Evolutionary conservation across 495 filamentous ascomycete genomes (phyloP).

Genomic region (Daldinia childiae): DNA sequence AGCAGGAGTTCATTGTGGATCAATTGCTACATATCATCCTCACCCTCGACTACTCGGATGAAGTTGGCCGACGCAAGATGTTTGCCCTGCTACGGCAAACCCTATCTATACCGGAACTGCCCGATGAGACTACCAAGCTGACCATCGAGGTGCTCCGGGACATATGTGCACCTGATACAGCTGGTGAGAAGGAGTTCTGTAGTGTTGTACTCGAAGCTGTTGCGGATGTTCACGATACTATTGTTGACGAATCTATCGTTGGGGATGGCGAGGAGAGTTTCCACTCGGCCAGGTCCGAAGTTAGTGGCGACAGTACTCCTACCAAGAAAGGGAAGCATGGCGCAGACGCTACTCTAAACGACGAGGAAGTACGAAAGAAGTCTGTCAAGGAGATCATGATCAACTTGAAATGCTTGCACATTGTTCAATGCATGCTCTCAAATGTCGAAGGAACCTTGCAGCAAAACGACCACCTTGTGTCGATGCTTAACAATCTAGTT

Average conservation of each 20-base stretch:
- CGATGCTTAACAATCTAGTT: constrained; percentile 96
- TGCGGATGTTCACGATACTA: constrained; percentile 93
- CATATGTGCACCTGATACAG: constrained; percentile 78
- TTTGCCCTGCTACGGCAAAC: constrained; percentile 86
- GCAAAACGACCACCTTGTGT: constrained; percentile 84
- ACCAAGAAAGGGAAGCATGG: constrained; percentile 58
- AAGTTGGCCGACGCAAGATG: constrained; percentile 94
- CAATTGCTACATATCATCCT: constrained; percentile 92
- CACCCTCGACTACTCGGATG: constrained; percentile 93
- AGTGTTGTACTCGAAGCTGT: constrained; percentile 91
- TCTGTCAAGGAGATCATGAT: constrained; percentile 89
- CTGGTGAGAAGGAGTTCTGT: constrained; percentile 92
- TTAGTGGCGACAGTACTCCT: constrained; percentile 70
- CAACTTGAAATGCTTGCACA: constrained; percentile 98
- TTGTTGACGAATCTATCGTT: constrained; percentile 65
- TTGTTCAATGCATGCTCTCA: constrained; percentile 96
- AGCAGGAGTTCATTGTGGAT: constrained; percentile 93
- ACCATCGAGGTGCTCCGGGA: constrained; percentile 82
- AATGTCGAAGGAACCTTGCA: constrained; percentile 87
- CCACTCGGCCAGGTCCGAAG: constrained; percentile 86
- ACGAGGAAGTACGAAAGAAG: constrained; percentile 81
- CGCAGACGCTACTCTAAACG: constrained; percentile 64
- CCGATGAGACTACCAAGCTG: constrained; percentile 91
- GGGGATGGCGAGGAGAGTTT: constrained; percentile 84
- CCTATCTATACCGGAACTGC: constrained; percentile 84